Conservation (phyloP, 495 filamentous ascomycete species). For the Cercophora sp. region DNA sequence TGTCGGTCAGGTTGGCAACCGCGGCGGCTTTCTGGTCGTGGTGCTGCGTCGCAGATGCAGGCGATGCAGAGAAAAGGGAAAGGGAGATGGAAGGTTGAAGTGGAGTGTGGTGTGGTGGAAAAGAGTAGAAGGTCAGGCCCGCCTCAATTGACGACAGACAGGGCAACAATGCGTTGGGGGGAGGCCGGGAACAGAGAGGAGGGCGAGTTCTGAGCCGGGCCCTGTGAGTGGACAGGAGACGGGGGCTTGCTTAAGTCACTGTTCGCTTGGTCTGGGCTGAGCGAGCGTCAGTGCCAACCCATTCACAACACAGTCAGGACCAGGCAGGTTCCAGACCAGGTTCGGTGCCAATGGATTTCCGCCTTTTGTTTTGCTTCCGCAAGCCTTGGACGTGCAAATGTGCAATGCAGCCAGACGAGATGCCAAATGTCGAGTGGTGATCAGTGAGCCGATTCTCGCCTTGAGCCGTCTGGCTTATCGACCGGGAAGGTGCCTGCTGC, state of each 20-base stretch:
- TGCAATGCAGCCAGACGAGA: too few species aligned
- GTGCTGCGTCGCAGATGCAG: constrained; percentile 13
- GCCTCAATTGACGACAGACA: constrained; percentile 32
- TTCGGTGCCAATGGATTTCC: too few species aligned
- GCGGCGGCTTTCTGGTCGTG: constrained; percentile 6
- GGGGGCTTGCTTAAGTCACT: constrained; percentile 20
- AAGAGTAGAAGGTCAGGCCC: constrained; percentile 29
- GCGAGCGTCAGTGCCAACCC: constrained; percentile 9
- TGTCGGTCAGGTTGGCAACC: background rate
- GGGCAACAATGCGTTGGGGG: constrained; percentile 39
- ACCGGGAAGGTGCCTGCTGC: too few species aligned
- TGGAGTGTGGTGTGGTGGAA: constrained; percentile 18
- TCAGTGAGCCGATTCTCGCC: too few species aligned
- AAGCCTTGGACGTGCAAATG: too few species aligned
- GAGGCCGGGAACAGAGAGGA: constrained; percentile 45
- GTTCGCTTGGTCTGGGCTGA: constrained; percentile 28
- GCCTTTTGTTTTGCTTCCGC: too few species aligned
- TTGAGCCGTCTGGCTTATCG: too few species aligned
- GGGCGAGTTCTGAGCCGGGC: constrained; percentile 28
- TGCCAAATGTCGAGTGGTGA: too few species aligned
- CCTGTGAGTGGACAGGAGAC: constrained; percentile 26
- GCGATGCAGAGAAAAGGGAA: constrained; percentile 14
- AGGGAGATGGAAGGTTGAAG: constrained; percentile 18
- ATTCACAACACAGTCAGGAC: background rate
- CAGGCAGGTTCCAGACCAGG: too few species aligned